Percentiles rank a stretch among this genome's conserved stretches.
These are phyloP conservation scores for Leccinum fallax DNA, from an alignment of 1,284 basidiomycete genomes.

Conservation along the genomic window DNA sequence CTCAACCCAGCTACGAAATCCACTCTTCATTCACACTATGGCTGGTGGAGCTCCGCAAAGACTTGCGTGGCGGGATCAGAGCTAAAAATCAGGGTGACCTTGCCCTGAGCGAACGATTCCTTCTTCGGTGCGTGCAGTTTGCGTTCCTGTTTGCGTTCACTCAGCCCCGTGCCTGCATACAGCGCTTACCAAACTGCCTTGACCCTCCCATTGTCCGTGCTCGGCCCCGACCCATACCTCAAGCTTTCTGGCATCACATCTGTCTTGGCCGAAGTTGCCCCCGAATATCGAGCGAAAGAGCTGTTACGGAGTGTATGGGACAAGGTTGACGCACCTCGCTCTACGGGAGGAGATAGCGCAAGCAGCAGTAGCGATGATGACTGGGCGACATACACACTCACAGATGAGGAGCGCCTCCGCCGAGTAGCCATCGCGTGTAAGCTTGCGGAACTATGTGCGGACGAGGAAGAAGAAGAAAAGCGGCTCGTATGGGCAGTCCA, in stretches of 20 bases:
- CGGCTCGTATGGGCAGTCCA: slow-evolving; percentile 68
- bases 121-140: slow-evolving; percentile 50
- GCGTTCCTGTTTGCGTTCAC: slow-evolving; percentile 1
- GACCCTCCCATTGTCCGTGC: slow-evolving; percentile 47
- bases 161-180: slow-evolving; percentile 1
- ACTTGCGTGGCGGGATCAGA: slow-evolving; percentile 65
- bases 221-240: slow-evolving; percentile 58
- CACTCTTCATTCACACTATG: slow-evolving; percentile 58
- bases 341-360: slow-evolving; percentile 3
- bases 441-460: slow-evolving; percentile 58
- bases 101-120: slow-evolving; percentile 54
- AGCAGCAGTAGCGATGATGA: neutral
- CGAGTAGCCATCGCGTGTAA: slow-evolving; percentile 67
- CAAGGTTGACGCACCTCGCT: slow-evolving; percentile 7
- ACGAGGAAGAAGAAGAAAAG: slow-evolving; percentile 51
- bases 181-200: slow-evolving; percentile 68
- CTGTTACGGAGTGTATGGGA: slow-evolving; percentile 50
- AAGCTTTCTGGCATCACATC: slow-evolving; percentile 75
- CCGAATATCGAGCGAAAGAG: slow-evolving; percentile 56
- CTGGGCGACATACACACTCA: slow-evolving; percentile 34
- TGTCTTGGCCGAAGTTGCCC: slow-evolving; percentile 61
- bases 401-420: slow-evolving; percentile 55
- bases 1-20: slow-evolving; percentile 55
- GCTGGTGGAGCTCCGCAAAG: slow-evolving; percentile 63
- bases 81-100: slow-evolving; percentile 64